Evolutionary conservation across 495 filamentous ascomycete species (phyloP).

Genomic region (Zalerion maritima): DNA sequence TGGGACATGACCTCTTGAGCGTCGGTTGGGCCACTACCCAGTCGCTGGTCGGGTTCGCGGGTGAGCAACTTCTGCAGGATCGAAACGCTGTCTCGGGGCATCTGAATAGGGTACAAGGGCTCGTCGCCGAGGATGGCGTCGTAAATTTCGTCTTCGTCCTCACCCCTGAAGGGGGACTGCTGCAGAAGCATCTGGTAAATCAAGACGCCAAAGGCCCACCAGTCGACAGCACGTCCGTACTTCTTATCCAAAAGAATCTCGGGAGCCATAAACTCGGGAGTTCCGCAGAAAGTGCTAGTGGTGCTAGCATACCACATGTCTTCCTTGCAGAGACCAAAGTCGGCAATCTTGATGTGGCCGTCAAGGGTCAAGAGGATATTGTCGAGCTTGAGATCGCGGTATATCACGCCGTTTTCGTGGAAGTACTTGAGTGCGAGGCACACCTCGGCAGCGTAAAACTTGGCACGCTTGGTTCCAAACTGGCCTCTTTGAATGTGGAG

Average conservation of each 20-base stretch:
- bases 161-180: slow-evolving; percentile 95
- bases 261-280: slow-evolving; percentile 97
- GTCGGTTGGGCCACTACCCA: slow-evolving; percentile 91
- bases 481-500: slow-evolving; percentile 94
- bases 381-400: slow-evolving; percentile 97
- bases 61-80: slow-evolving; percentile 96
- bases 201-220: slow-evolving; percentile 99
- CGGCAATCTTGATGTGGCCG: slow-evolving; percentile 95
- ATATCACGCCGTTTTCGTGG: slow-evolving; percentile 98
- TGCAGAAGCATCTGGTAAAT: slow-evolving; percentile 99
- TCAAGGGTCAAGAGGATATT: slow-evolving; percentile 94
- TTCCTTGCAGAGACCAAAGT: slow-evolving; percentile 98
- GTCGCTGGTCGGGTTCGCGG: slow-evolving; percentile 79
- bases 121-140: slow-evolving; percentile 97
- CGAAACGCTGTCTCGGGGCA: slow-evolving; percentile 95
- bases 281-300: slow-evolving; percentile 97
- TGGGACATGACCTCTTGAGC: slow-evolving; percentile 99
- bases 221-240: slow-evolving; percentile 96
- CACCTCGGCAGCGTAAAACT: slow-evolving; percentile 96
- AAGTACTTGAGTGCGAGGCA: slow-evolving; percentile 97
- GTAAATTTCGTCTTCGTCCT: slow-evolving; percentile 99
- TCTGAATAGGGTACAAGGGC: slow-evolving; percentile 95
- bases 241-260: slow-evolving; percentile 99
- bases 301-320: slow-evolving; percentile 99
- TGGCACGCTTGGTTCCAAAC: slow-evolving; percentile 89